Percentiles rank a stretch among this genome's conserved stretches.
Evolutionary conservation across 192 early-diverging fungal species (phyloP).

Genomic region (Gigaspora rosea): DNA sequence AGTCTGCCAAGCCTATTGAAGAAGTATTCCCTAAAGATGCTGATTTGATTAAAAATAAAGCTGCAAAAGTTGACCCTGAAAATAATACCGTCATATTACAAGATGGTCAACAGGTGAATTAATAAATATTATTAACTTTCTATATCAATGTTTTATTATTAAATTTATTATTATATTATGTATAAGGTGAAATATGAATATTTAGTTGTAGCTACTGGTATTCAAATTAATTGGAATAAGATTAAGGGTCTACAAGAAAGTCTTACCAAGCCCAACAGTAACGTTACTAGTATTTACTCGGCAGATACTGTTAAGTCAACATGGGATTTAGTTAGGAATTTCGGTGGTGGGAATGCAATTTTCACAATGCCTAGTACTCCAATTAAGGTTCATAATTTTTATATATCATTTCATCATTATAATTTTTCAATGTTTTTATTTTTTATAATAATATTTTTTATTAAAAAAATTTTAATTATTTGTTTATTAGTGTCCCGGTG

Average conservation of each 20-base stretch:
- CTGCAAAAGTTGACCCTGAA: constrained; percentile 67
- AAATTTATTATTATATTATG: neutral
- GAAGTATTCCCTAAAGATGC: constrained; percentile 73
- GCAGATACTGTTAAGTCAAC: constrained; percentile 72
- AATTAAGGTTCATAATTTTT: constrained; percentile 55
- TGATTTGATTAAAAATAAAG: constrained; percentile 75
- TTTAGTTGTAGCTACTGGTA: constrained; percentile 76
- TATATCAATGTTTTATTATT: neutral
- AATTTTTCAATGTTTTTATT: neutral
- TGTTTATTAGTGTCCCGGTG: constrained; percentile 68
- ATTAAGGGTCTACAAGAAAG: constrained; percentile 64
- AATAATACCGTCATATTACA: constrained; percentile 65
- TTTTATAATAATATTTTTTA: neutral
- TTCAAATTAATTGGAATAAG: constrained; percentile 74
- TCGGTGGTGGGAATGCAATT: constrained; percentile 76
- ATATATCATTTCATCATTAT: neutral
- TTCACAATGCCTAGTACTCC: constrained; percentile 89
- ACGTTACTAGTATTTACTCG: constrained; percentile 84
- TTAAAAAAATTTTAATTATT: neutral
- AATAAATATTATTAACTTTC: neutral
- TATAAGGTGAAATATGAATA: constrained; percentile 54
- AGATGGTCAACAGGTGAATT: constrained; percentile 59
- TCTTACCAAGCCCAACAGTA: constrained; percentile 62
- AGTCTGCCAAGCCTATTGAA: constrained; percentile 66
- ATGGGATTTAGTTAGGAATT: constrained; percentile 66